Conservation (phyloP, 164 flowering plant species). For the Tinospora cordifolia region DNA sequence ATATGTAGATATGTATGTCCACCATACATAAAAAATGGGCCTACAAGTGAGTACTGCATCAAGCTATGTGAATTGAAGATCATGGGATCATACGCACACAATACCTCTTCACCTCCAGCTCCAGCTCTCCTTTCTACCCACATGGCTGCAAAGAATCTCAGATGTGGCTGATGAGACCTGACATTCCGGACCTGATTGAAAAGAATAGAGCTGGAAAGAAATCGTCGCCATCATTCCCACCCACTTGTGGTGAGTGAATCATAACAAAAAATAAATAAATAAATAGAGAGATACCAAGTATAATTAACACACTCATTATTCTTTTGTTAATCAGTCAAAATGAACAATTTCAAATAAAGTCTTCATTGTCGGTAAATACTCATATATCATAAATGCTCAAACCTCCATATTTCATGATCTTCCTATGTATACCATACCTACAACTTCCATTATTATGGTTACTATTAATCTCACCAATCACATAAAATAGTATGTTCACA, state of each 20-base stretch:
- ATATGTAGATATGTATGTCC: background rate
- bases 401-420: constrained; percentile 8
- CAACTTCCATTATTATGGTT: background rate
- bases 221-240: constrained; percentile 5
- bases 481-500: background rate
- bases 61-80: constrained; percentile 5
- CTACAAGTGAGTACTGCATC: constrained; percentile 2
- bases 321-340: constrained; percentile 3
- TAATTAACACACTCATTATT: background rate
- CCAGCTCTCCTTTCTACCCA: constrained; percentile 10
- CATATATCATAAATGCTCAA: constrained; percentile 1
- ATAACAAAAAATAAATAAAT: background rate
- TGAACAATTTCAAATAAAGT: constrained; percentile 2
- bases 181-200: constrained; percentile 21
- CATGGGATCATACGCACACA: constrained; percentile 15
- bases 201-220: constrained; percentile 3
- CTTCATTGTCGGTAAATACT: background rate
- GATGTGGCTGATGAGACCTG: constrained; percentile 22
- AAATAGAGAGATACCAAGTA: background rate
- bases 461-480: background rate
- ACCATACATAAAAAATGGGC: constrained; percentile 7
- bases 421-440: background rate
- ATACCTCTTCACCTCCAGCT: constrained; percentile 12
- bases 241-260: constrained; percentile 3
- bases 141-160: constrained; percentile 30